Conservation (phyloP, 768 basidiomycete species). For the Pleurotus cornucopiae region DNA sequence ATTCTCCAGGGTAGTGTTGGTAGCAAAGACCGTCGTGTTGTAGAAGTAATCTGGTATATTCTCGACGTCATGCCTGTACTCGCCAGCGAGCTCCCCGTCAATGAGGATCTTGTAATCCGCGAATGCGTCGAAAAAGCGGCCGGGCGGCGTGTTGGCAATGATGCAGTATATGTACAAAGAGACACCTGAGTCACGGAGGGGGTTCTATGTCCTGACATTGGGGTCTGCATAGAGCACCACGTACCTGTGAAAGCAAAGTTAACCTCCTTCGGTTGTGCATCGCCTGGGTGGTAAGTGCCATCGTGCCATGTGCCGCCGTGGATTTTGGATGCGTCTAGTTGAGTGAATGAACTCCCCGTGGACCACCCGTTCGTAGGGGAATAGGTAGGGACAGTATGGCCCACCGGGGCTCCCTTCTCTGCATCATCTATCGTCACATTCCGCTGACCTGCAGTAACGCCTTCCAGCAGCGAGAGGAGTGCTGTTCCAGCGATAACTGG, state of each 20-base stretch:
- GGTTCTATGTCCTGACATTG: neutral
- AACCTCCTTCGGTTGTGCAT: neutral
- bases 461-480: no score
- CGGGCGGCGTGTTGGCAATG: neutral
- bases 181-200: neutral
- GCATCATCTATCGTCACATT: neutral
- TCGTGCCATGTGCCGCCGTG: neutral
- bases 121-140: neutral
- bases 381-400: neutral
- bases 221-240: neutral
- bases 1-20: neutral
- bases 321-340: neutral
- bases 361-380: neutral
- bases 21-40: neutral
- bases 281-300: neutral
- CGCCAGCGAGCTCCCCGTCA: neutral
- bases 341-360: neutral
- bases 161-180: constrained; percentile 4
- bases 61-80: neutral
- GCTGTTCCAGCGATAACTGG: no score
- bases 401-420: neutral
- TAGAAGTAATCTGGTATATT: neutral
- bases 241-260: neutral
- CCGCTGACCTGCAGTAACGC: neutral
- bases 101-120: neutral